These are phyloP conservation scores for Geoglossum cookeanum DNA, from an alignment of 2,329 filamentous ascomycete genomes.

Conservation along the genomic window DNA sequence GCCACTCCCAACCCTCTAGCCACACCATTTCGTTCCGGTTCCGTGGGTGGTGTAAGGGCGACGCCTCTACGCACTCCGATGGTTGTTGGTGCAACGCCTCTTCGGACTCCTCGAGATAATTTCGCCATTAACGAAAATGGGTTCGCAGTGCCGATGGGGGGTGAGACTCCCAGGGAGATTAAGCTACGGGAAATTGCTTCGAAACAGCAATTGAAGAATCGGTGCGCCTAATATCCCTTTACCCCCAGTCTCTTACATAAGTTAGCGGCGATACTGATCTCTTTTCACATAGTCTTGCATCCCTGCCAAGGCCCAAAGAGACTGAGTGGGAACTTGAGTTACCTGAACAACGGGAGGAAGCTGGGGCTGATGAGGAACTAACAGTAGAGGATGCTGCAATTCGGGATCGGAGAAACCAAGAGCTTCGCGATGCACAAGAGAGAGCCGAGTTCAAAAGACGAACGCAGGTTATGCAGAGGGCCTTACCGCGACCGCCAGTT, in stretches of 20 bases:
- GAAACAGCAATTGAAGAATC: constrained; percentile 45
- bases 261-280: neutral
- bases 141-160: constrained; percentile 40
- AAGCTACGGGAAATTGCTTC: constrained; percentile 49
- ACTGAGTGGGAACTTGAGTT: constrained; percentile 87
- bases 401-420: constrained; percentile 50
- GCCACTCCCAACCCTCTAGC: constrained; percentile 93
- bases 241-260: neutral
- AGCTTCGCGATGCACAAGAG: constrained; percentile 42
- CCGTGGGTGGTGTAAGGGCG: constrained; percentile 40
- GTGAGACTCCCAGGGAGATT: constrained; percentile 59
- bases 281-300: constrained; percentile 39
- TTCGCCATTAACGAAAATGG: constrained; percentile 65
- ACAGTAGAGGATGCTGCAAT: constrained; percentile 52
- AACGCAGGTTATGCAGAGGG: constrained; percentile 78
- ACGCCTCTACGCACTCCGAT: constrained; percentile 41
- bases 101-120: constrained; percentile 74
- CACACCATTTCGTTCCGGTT: constrained; percentile 55
- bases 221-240: neutral
- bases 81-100: constrained; percentile 58
- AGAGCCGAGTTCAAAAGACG: constrained; percentile 58
- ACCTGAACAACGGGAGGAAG: constrained; percentile 60
- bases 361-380: constrained; percentile 27
- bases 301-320: constrained; percentile 81
- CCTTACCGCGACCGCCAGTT: constrained; percentile 54